These are phyloP conservation scores for Globisporangium radiosum DNA, from an alignment of 352 stramenopile genomes.

Conservation along the genomic window DNA sequence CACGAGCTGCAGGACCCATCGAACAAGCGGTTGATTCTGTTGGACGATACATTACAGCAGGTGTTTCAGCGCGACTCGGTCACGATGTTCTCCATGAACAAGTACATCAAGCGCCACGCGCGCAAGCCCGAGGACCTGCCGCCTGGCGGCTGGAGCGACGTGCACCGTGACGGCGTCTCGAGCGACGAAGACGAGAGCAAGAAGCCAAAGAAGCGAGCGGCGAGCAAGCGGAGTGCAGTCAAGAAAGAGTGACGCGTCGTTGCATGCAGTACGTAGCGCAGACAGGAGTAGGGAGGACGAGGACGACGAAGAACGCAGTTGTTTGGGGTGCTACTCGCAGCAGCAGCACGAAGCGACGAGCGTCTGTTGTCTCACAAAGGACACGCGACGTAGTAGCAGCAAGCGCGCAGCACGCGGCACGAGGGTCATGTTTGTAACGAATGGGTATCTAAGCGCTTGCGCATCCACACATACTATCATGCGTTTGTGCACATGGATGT, in stretches of 20 bases:
- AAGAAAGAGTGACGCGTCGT: slow-evolving; percentile 2
- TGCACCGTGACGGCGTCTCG: slow-evolving; percentile 67
- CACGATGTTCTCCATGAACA: slow-evolving; percentile 89
- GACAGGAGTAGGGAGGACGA: too few relatives aligned
- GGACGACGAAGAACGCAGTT: too few relatives aligned
- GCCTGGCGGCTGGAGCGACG: slow-evolving; percentile 56
- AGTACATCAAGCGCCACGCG: slow-evolving; percentile 83
- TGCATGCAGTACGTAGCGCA: too few relatives aligned
- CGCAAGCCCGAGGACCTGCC: slow-evolving; percentile 65
- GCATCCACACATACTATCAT: too few relatives aligned
- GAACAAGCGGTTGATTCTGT: slow-evolving; percentile 91
- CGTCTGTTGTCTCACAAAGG: too few relatives aligned
- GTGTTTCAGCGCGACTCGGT: slow-evolving; percentile 82
- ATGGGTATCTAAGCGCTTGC: background rate
- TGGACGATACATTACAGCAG: slow-evolving; percentile 82
- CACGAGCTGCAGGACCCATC: slow-evolving; percentile 93
- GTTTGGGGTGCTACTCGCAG: background rate
- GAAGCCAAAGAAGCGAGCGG: slow-evolving; percentile 20
- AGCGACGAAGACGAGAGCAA: slow-evolving; percentile 75
- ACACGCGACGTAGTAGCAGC: too few relatives aligned
- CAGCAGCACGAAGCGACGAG: background rate
- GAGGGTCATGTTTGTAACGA: background rate
- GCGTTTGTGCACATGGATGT: too few relatives aligned
- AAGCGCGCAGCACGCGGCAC: too few relatives aligned
- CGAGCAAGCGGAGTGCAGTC: slow-evolving; percentile 4